Conservation (phyloP, 495 filamentous ascomycete species). For the Penicillium maclennaniae region DNA sequence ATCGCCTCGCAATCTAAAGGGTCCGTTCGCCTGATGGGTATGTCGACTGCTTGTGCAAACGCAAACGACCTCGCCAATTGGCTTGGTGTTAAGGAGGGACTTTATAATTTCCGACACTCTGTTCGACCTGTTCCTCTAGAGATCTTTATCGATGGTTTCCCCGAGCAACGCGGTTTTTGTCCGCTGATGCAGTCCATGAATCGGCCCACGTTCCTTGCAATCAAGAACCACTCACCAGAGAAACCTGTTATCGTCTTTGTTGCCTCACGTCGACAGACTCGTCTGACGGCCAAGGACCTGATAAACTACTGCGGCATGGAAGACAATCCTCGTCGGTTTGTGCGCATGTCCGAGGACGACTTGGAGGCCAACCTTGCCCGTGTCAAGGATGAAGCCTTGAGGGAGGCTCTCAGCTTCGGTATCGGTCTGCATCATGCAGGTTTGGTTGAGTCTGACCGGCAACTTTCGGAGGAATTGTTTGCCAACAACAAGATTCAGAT, state of each 20-base stretch:
- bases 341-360: conserved; percentile 92
- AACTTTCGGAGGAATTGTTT: conserved; percentile 89
- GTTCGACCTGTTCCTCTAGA: conserved; percentile 93
- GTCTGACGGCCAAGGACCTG: conserved; percentile 89
- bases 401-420: conserved; percentile 89
- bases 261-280: conserved; percentile 89
- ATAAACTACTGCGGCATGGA: conserved; percentile 99
- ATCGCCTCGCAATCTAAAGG: conserved; percentile 88
- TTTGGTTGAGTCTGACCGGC: conserved; percentile 88
- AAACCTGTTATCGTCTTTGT: conserved; percentile 99
- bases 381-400: conserved; percentile 88
- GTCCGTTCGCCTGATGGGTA: conserved; percentile 85
- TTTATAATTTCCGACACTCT: conserved; percentile 98
- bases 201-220: conserved; percentile 90
- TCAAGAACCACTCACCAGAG: conserved; percentile 90
- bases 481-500: conserved; percentile 98
- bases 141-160: conserved; percentile 96
- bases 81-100: conserved; percentile 93
- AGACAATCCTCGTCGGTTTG: conserved; percentile 89
- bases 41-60: conserved; percentile 98
- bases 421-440: conserved; percentile 97
- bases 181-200: conserved; percentile 99
- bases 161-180: conserved; percentile 91
- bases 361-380: conserved; percentile 74
- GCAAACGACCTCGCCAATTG: conserved; percentile 91